Conservation (phyloP, 257 asterid species). For the Lycium barbarum region DNA sequence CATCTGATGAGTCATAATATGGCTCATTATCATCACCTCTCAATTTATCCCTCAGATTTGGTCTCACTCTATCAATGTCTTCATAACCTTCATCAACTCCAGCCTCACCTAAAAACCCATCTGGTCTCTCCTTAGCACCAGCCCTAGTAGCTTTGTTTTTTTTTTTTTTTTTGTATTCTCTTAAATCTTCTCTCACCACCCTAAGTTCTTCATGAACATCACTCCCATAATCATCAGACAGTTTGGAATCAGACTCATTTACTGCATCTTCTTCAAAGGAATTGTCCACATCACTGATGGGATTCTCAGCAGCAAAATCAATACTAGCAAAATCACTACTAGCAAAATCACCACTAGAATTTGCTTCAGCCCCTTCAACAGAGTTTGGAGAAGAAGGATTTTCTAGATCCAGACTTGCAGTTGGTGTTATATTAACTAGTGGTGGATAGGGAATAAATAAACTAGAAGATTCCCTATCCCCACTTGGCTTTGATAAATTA, state of each 20-base stretch:
- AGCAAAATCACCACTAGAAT: too few species aligned
- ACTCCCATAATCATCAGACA: background rate
- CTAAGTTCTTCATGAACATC: background rate
- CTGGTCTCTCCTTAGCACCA: too few species aligned
- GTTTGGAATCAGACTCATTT: background rate
- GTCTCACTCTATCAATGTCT: background rate
- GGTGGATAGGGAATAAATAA: background rate
- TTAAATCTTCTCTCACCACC: background rate
- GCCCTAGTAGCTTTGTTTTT: too few species aligned
- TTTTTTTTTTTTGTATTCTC: background rate
- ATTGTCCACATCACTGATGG: background rate
- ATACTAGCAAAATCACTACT: too few species aligned
- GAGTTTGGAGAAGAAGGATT: background rate
- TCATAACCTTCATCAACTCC: background rate
- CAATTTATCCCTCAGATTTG: background rate
- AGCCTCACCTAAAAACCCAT: background rate
- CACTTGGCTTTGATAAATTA: too few species aligned
- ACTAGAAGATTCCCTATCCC: background rate
- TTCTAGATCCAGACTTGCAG: background rate
- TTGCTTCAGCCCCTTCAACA: background rate
- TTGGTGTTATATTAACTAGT: background rate
- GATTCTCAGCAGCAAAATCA: too few species aligned
- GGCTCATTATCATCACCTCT: background rate
- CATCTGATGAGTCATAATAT: background rate
- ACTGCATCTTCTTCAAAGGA: background rate